Evolutionary conservation across 306 rosid genomes (phyloP).

Genomic region (Medicago lupulina): DNA sequence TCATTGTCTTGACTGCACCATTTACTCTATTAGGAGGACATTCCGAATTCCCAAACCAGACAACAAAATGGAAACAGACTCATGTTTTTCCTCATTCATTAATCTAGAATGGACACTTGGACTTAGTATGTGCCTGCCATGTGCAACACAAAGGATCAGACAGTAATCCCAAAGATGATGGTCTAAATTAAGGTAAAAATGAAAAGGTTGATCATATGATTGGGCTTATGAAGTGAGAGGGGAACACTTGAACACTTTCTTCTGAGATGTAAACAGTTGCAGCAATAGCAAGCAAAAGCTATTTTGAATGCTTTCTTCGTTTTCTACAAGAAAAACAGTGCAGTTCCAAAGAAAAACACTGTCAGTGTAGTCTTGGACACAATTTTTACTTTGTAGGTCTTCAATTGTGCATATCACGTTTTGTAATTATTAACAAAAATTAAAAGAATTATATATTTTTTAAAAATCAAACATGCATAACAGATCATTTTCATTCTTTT

Average conservation of each 20-base stretch:
- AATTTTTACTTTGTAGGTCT: too few relatives aligned
- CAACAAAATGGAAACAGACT: neutral
- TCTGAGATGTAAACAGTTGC: neutral
- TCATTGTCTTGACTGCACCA: neutral
- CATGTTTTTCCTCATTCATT: neutral
- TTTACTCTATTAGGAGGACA: neutral
- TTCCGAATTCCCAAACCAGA: neutral
- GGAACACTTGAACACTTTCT: neutral
- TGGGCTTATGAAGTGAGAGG: too few relatives aligned
- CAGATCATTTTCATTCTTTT: neutral
- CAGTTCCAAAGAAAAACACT: too few relatives aligned
- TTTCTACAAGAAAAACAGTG: neutral
- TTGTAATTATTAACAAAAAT: too few relatives aligned
- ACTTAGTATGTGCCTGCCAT: neutral
- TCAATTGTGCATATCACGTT: too few relatives aligned
- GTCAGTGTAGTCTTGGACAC: too few relatives aligned
- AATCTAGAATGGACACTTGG: slow-evolving; percentile 21
- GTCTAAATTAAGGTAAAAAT: neutral
- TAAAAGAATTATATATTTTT: too few relatives aligned
- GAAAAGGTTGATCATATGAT: neutral
- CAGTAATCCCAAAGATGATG: neutral
- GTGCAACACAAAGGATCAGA: neutral
- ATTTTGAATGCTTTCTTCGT: neutral
- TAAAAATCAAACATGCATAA: too few relatives aligned
- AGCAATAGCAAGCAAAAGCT: neutral